These are phyloP conservation scores for Penicillium sp. DNA, from an alignment of 2,329 filamentous ascomycete species.

Conservation along the genomic window DNA sequence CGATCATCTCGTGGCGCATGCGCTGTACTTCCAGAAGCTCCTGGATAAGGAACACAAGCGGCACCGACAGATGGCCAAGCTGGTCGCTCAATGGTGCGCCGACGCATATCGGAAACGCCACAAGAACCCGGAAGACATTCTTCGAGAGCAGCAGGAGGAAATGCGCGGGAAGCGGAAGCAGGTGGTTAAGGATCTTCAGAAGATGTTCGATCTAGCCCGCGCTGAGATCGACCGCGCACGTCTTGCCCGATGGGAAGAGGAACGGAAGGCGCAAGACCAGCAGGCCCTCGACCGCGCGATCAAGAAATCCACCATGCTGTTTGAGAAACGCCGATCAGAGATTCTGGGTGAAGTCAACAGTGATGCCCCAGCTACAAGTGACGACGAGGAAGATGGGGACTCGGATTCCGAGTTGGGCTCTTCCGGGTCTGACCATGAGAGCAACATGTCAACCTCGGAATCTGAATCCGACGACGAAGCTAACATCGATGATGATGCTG, in stretches of 20 bases:
- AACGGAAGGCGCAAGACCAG: conserved; percentile 58
- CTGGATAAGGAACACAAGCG: conserved; percentile 78
- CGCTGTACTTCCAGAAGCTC: conserved; percentile 78
- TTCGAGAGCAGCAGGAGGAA: conserved; percentile 74
- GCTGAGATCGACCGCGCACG: conserved; percentile 64
- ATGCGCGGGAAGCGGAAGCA: conserved; percentile 73
- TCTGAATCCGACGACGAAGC: conserved; percentile 51
- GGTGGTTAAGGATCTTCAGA: conserved; percentile 69
- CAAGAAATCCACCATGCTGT: conserved; percentile 58
- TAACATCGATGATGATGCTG: conserved; percentile 51
- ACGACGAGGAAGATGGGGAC: conserved; percentile 38
- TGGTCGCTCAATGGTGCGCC: conserved; percentile 66
- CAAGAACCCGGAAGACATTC: conserved; percentile 71
- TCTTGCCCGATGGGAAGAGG: conserved; percentile 64
- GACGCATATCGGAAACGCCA: conserved; percentile 51
- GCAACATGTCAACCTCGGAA: conserved; percentile 56
- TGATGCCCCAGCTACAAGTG: conserved; percentile 74
- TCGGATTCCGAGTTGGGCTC: conserved; percentile 61
- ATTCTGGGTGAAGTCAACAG: conserved; percentile 63
- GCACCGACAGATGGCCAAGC: conserved; percentile 78
- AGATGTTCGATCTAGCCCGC: conserved; percentile 65
- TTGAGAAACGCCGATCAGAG: conserved; percentile 53
- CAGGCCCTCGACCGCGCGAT: conserved; percentile 60
- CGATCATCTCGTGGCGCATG: conserved; percentile 83
- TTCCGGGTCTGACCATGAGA: conserved; percentile 63